Evolutionary conservation across 208 protist genomes (phyloP), one percentile per base, ranked within the genome.

Genomic region (Trypanosoma mega): DNA sequence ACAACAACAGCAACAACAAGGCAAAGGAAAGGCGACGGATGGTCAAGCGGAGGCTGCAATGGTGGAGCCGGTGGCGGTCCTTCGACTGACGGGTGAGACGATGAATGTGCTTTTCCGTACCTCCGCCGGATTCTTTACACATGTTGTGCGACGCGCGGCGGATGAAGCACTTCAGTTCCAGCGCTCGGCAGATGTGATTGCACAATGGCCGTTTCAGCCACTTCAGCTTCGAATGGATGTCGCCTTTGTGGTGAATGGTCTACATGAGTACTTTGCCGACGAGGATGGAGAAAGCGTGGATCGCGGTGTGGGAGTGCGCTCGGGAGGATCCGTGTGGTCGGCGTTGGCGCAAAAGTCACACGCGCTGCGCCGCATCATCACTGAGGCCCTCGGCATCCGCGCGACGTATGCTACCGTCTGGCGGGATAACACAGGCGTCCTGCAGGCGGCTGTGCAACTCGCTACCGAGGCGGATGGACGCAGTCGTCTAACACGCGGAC

Each of bases 41-140:
- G 56, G 80, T 45, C 64, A 79, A 5, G 44, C 49, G 2, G 70
- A 71, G 47, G 82, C 86, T 66, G 78, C 83, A 33, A 30, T 49
- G 48, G 76, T 72, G 14, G 74, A 90, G 49, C 12, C 45, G 24
- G 74, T 91, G 46, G 65, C 76, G 1, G 83, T 90, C 44, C 63
- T 94, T 57, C 79, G 82, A 24, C 64, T 94, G 5, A 18, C 60
- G 14, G 84, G 84, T 23, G 84, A 90, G 26, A 74, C 78, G 31
- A 74, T 86, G 63, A 94, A 94, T 63, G 29, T 94, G 23, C 65
- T 94, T 47, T 94, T 91, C 54, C 80, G 84, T 52, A 86, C 73
- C 30, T 91, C 87, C 14, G 30, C 65, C 7, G 21, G 14, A 24
- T 94, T 91, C 67, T 88, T 87, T 37, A 31, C 62, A 31, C 33